phyloP scores from a whole-genome alignment of 176 grass and related monocot genomes.

The Oryza meridionalis region DNA sequence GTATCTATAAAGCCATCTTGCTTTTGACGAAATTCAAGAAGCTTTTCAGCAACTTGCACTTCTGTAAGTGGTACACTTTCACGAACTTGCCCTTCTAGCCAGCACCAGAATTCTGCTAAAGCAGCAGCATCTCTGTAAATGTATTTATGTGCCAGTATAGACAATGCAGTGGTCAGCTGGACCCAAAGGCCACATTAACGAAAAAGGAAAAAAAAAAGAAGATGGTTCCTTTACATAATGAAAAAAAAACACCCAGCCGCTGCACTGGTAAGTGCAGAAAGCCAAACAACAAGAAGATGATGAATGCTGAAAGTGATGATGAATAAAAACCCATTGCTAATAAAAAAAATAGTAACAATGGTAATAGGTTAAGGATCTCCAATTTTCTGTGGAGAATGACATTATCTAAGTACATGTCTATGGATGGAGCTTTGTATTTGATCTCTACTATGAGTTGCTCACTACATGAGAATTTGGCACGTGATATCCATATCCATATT shows the following conservation, averaged over 20 bases:
- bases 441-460: background rate
- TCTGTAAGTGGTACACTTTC: slow-evolving; percentile 67
- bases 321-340: background rate
- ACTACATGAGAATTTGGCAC: background rate
- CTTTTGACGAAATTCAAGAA: slow-evolving; percentile 91
- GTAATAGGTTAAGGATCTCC: background rate
- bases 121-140: slow-evolving; percentile 92
- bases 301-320: background rate
- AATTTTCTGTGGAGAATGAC: background rate
- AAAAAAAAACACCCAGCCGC: background rate
- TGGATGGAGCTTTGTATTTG: background rate
- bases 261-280: background rate
- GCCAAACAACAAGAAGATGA: background rate
- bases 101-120: slow-evolving; percentile 94
- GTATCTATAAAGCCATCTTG: slow-evolving; percentile 89
- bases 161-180: slow-evolving; percentile 18
- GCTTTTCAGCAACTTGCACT: slow-evolving; percentile 79
- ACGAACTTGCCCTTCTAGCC: slow-evolving; percentile 75
- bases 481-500: background rate
- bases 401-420: background rate
- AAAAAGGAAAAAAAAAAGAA: background rate
- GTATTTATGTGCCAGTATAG: slow-evolving; percentile 14
- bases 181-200: background rate
- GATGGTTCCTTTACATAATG: background rate
- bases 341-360: too few relatives aligned